Conservation (phyloP, 441 rosid species). For the Adansonia gregorii region DNA sequence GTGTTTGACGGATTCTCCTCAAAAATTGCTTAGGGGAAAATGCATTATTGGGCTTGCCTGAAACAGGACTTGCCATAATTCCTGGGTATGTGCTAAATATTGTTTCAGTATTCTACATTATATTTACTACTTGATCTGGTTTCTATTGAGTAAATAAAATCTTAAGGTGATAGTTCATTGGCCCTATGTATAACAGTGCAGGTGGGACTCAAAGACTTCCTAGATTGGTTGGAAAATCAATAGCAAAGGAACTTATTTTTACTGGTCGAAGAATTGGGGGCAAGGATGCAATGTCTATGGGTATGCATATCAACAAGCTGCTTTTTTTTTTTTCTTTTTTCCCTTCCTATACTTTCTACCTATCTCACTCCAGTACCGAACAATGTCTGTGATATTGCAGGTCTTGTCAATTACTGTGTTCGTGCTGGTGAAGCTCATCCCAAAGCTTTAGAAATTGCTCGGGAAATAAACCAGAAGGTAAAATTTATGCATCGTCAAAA, state of each 20-base stretch:
- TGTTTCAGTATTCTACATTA: constrained; percentile 20
- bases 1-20: constrained; percentile 16
- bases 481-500: neutral
- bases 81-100: constrained; percentile 60
- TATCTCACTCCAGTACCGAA: constrained; percentile 17
- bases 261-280: constrained; percentile 77
- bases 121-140: neutral
- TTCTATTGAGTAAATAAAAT: constrained; percentile 7
- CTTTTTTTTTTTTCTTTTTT: neutral
- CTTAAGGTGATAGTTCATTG: constrained; percentile 14
- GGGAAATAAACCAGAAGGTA: constrained; percentile 80
- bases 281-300: constrained; percentile 66
- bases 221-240: constrained; percentile 76
- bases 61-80: constrained; percentile 94
- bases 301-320: constrained; percentile 38
- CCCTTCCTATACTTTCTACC: neutral
- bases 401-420: constrained; percentile 76
- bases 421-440: constrained; percentile 67
- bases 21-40: constrained; percentile 58
- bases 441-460: constrained; percentile 82
- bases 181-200: constrained; percentile 20
- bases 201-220: constrained; percentile 94
- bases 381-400: constrained; percentile 37
- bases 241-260: constrained; percentile 83
- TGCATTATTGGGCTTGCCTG: constrained; percentile 86